These are phyloP conservation scores for Sclerotinia sclerotiorum DNA, from an alignment of 2,329 filamentous ascomycete species.

Conservation along the genomic window DNA sequence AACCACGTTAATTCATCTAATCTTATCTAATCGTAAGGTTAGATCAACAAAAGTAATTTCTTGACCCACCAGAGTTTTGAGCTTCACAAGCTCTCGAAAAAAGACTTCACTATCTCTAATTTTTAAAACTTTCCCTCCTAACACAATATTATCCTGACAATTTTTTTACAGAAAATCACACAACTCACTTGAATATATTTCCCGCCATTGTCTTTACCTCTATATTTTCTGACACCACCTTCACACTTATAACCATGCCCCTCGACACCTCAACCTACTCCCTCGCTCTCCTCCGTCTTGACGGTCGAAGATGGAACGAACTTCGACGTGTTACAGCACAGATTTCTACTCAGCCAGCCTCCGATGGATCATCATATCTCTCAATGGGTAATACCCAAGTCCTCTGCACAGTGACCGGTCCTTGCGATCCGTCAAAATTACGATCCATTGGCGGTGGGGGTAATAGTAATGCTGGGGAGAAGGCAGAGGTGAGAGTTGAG, in stretches of 20 bases:
- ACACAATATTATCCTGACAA: not conserved
- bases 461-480: conserved; percentile 42
- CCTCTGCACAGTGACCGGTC: conserved; percentile 87
- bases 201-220: not conserved
- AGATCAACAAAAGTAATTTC: conserved; percentile 12
- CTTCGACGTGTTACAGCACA: conserved; percentile 84
- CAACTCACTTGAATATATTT: not conserved
- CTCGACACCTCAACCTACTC: conserved; percentile 92
- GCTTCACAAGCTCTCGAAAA: conserved; percentile 3
- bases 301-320: conserved; percentile 94
- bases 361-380: conserved; percentile 89
- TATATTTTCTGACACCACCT: not conserved
- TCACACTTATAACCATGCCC: conserved; percentile 55
- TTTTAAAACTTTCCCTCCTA: not conserved
- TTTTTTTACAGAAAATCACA: too few relatives aligned
- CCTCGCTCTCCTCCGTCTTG: conserved; percentile 78
- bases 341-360: conserved; percentile 87
- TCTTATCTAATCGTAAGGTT: conserved; percentile 9
- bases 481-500: conserved; percentile 73
- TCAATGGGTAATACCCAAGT: conserved; percentile 98
- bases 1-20: conserved; percentile 7
- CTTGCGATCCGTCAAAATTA: conserved; percentile 60
- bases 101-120: not conserved
- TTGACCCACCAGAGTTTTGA: conserved; percentile 2
- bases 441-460: conserved; percentile 46